Evolutionary conservation across 345 rosid genomes (phyloP).

Genomic region (Cochlearia excelsa): DNA sequence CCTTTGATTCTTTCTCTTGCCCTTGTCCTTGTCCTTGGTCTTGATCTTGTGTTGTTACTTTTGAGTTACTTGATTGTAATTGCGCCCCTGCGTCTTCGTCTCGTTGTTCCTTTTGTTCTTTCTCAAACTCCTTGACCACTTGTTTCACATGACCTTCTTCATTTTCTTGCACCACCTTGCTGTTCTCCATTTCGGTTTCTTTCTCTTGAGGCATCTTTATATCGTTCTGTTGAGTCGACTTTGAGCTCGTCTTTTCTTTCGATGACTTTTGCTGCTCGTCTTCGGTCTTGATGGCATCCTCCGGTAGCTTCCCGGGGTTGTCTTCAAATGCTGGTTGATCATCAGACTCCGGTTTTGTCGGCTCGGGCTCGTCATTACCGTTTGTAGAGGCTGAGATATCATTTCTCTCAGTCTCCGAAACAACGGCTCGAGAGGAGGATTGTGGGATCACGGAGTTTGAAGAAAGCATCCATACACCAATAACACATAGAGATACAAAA

Average conservation of each 20-base stretch:
- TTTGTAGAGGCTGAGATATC: conserved; percentile 27
- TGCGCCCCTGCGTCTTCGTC: conserved; percentile 50
- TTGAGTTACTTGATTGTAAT: conserved; percentile 21
- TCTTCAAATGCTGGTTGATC: conserved; percentile 52
- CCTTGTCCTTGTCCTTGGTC: conserved; percentile 23
- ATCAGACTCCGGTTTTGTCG: conserved; percentile 33
- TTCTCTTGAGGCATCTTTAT: conserved; percentile 26
- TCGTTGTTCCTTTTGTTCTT: conserved; percentile 46
- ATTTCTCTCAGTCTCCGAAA: conserved; percentile 29
- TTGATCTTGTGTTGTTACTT: conserved; percentile 2
- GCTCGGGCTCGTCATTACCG: conserved; percentile 20
- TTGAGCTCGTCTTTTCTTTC: conserved; percentile 31
- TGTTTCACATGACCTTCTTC: conserved; percentile 20
- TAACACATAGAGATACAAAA: conserved; percentile 59
- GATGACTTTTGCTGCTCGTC: conserved; percentile 28
- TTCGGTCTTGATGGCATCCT: conserved; percentile 73
- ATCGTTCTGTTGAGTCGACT: conserved; percentile 24
- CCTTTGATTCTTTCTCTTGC: conserved; percentile 40
- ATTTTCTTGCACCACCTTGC: conserved; percentile 20
- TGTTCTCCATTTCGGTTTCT: neutral
- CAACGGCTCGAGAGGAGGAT: conserved; percentile 37
- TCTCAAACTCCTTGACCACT: conserved; percentile 35
- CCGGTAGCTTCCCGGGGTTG: conserved; percentile 82
- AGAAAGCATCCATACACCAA: conserved; percentile 82
- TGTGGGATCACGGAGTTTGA: conserved; percentile 43